phyloP scores from a whole-genome alignment of 129 eudicot species.

The Pulicaria dysenterica region DNA sequence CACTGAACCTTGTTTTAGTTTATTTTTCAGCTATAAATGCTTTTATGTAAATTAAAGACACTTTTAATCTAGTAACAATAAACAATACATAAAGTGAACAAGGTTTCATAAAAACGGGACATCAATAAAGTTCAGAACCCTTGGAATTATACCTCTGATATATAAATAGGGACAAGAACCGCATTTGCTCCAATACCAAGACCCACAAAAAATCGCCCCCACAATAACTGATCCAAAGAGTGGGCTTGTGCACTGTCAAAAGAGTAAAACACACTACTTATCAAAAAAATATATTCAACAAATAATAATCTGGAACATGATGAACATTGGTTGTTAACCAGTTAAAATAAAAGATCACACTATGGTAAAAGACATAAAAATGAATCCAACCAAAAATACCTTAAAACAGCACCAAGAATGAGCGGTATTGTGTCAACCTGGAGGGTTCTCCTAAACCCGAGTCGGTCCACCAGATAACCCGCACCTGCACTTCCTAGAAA shows the following conservation, averaged over 20 bases:
- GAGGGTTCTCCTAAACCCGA: conserved; percentile 80
- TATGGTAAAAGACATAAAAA: neutral
- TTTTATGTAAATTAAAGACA: neutral
- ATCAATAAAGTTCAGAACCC: conserved; percentile 21
- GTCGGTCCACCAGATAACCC: conserved; percentile 66
- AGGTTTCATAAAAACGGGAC: neutral
- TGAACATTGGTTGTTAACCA: conserved; percentile 3
- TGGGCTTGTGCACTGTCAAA: conserved; percentile 86
- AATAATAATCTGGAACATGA: conserved; percentile 22
- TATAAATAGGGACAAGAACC: conserved; percentile 87
- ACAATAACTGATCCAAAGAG: conserved; percentile 70
- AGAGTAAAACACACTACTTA: conserved; percentile 14
- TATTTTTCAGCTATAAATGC: neutral
- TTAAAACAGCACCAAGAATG: conserved; percentile 73
- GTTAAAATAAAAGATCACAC: too few species aligned
- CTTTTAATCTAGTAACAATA: conserved; percentile 1
- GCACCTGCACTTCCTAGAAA: conserved; percentile 82
- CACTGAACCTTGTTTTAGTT: neutral
- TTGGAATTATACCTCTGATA: conserved; percentile 69
- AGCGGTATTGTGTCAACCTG: conserved; percentile 76
- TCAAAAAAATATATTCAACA: conserved; percentile 31
- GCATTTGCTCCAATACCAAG: conserved; percentile 95
- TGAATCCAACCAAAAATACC: conserved; percentile 43
- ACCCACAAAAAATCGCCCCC: conserved; percentile 85
- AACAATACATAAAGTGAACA: neutral